Base-by-base conservation (phyloP, 225 moss, liverwort and hornwort species). In the Polytrichum commune region DNA sequence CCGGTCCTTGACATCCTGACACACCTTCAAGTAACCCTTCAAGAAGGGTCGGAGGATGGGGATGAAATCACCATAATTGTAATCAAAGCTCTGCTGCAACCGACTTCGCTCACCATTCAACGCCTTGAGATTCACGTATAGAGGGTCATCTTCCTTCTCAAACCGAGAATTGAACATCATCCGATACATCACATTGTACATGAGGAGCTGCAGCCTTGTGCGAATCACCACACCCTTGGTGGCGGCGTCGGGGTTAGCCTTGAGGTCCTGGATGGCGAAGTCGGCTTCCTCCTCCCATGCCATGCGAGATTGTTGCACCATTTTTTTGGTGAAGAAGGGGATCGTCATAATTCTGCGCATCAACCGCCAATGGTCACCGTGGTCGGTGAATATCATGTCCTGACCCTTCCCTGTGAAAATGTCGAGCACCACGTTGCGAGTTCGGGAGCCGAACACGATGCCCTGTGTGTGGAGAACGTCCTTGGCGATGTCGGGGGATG, bases 111-210 rank as follows among this genome's bases (percentile, higher is more conserved):
- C 90, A 5, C 78, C 74, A 69, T 90, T 90, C 69, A 90, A 33
- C 1, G 81, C 78, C 70, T 85, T 88, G 27, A 88, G 65, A 81
- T 83, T 90, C 55, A 83, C 73, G 60, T 55, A 90, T 62, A 90
- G 38, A 22, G 78, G 79, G 30, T 90, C 90, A 27, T 88, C 83
- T 71, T 88, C 83, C 2, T 54, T 76, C 24, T 85, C 83, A 53
- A 90, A 90, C 65, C 90, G 72, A n/a, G 80, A 85, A 75, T 81
- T 80, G 18, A 89, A 89, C 86, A 89, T 89, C 83, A 89, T 76
- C 57, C 83, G 79, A 72, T 90, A 90, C 83, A 90, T 90, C 35
- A 88, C 1, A 64, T 90, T 90, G 81, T 90, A 90, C 90, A 90
- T 90, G 83, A 90, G 77, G 18, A 88, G 88, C 85, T 90, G 90